Evolutionary conservation across 306 rosid genomes (phyloP).

Genomic region (Pterocarpus macrocarpus): DNA sequence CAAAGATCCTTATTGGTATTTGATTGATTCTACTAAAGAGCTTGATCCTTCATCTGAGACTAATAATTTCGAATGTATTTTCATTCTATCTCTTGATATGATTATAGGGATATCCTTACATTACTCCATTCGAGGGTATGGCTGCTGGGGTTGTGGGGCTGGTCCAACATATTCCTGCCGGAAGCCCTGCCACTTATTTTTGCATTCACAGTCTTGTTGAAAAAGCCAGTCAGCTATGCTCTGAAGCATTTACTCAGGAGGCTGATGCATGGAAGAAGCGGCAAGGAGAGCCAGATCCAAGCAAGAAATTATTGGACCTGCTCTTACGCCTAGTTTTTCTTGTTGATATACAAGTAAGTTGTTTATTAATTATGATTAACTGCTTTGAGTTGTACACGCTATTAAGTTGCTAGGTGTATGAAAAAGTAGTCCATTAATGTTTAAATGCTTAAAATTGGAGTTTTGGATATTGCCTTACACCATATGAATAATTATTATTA

Average conservation of each 20-base stretch:
- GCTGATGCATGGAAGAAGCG: conserved; percentile 74
- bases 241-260: conserved; percentile 57
- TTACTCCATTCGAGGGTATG: conserved; percentile 94
- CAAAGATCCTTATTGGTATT: conserved; percentile 81
- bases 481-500: too few species aligned
- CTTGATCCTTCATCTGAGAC: conserved; percentile 27
- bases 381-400: conserved; percentile 15
- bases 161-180: conserved; percentile 89
- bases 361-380: conserved; percentile 13
- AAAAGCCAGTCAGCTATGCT: conserved; percentile 69
- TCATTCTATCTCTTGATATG: conserved; percentile 39
- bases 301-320: conserved; percentile 85
- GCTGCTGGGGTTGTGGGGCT: conserved; percentile 90
- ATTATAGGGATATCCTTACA: conserved; percentile 82
- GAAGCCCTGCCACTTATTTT: conserved; percentile 87
- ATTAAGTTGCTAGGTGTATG: not conserved
- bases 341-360: conserved; percentile 84
- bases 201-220: conserved; percentile 75
- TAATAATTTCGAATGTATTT: conserved; percentile 23
- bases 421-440: too few species aligned
- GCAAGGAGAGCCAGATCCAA: conserved; percentile 88
- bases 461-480: too few species aligned
- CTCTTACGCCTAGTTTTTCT: conserved; percentile 78
- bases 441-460: too few species aligned
- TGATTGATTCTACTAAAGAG: conserved; percentile 27